Base-by-base conservation (phyloP, 73 alveolate species). In the Blepharisma stoltei region DNA sequence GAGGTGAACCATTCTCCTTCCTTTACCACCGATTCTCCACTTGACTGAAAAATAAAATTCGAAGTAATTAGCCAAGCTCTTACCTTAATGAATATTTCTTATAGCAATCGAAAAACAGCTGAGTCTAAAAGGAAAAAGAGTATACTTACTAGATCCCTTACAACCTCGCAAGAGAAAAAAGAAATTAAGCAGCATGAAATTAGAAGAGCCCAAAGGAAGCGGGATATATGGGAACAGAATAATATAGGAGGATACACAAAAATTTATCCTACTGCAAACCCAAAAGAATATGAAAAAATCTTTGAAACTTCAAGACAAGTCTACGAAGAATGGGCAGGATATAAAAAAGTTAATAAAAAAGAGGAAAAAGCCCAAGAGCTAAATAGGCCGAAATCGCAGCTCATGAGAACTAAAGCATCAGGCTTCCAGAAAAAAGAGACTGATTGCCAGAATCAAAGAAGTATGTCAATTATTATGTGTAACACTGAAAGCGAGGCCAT, bases 1-100 rank as follows among this genome's bases (percentile, higher is more conserved):
- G 93, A 89, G 73, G 96, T 89, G 0, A 89, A 89, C 76, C 89
- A 89, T 68, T 75, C 93, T 55, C 93, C 96, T 18, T 81, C 92
- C 50, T 89, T 89, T 78, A 79, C 89, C 2, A 86, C 92, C 11
- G 96, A 89, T 48, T 73, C 96, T 0, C 96, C 96, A 0, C 76
- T 89, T 32, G 96, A 89, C 71, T 82, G 52, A 38, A 77, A 78
- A 27, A 86, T 89, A 8, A 89, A 89, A 67, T 86, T 71, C 69
- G 77, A 60, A 54, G 66, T 89, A 6, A 89, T 89, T n/a, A 21
- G 71, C 7, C 93, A 89, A 69, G 71, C 96, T 7, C 69, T 89
- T 11, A 84, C 54, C 21, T 46, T 89, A 38, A 54, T 89, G 68
- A 88, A 89, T 52, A 77, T 86, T 6, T 67, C 86, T 55, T 86